Base-by-base conservation (phyloP, 225 moss, liverwort and hornwort species). In the Takakia lepidozioides region DNA sequence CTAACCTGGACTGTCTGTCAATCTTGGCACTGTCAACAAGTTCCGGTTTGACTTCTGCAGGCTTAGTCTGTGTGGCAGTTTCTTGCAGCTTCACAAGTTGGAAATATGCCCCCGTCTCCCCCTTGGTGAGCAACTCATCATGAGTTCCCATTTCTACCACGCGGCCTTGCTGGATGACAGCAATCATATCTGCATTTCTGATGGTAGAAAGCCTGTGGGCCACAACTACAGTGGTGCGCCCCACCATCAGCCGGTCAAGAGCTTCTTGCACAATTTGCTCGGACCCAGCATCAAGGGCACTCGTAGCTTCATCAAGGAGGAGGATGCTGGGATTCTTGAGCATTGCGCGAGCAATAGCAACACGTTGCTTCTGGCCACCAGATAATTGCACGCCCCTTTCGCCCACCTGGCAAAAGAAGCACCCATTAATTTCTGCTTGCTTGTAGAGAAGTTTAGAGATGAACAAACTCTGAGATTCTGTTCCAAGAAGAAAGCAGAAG, bases 271-370 rank as follows among this genome's bases (percentile, higher is more conserved):
- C 70, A 50, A 80, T 54, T 18, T 57, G 50, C 71, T 91, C 90
- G 18, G 90, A 68, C 52, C 74, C 80, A 30, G 76, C 58, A 56
- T 90, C 90, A 18, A 91, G 75, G 34, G 86, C 78, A 74, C 81
- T 81, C 8, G 82, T 91, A 10, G 86, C 83, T 66, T 86, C 90
- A 51, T 91, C 90, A 35, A 91, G 73, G 7, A 91, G 62, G 46
- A 84, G 45, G 53, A 91, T 76, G 8, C 70, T 61, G 25, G 86
- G 90, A 25, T 79, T 84, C 36, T 76, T 91, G 13, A 91, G 76
- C 64, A 91, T 86, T 18, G 90, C 90, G 46, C 90, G 77, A 16
- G 90, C 80, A 62, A 91, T 86, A 38, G 90, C 90, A 62, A 91
- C 63, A 35, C 84, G 75, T 43, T 91, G 86, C 27, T 81, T 91